Conservation (phyloP, 169 alveolate genomes). For the Cryptosporidium parvum region DNA sequence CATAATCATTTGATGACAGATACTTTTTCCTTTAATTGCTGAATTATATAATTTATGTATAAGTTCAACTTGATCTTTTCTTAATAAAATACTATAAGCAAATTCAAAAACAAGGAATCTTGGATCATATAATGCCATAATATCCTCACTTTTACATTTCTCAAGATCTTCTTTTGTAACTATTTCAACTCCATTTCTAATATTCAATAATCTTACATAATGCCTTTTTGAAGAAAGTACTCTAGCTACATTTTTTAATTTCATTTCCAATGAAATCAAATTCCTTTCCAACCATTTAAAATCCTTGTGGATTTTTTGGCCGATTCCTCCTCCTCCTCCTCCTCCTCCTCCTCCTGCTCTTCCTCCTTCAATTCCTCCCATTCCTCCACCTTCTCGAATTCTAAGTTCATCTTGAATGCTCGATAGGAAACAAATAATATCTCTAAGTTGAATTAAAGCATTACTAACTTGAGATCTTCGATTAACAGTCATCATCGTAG, state of each 20-base stretch:
- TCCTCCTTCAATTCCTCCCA: not conserved
- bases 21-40: conserved; percentile 83
- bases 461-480: conserved; percentile 61
- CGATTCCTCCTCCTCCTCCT: no score
- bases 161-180: not conserved
- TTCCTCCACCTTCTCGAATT: not conserved
- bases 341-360: no score
- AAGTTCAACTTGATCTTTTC: conserved; percentile 89
- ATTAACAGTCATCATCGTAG: conserved; percentile 63
- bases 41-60: conserved; percentile 82
- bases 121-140: conserved; percentile 86
- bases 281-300: conserved; percentile 21
- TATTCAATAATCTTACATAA: conserved; percentile 7
- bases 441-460: conserved; percentile 61
- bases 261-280: conserved; percentile 51
- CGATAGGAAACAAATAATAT: conserved; percentile 31
- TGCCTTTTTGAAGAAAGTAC: conserved; percentile 34
- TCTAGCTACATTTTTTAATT: conserved; percentile 61
- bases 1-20: conserved; percentile 94
- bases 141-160: not conserved
- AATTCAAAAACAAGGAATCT: conserved; percentile 91
- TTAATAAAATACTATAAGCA: conserved; percentile 87
- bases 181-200: not conserved
- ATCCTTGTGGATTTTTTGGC: not conserved
- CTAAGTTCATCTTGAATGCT: conserved; percentile 22